phyloP scores from a whole-genome alignment of 1,139 yeast genomes.

The Insectozyma bohioensis region DNA sequence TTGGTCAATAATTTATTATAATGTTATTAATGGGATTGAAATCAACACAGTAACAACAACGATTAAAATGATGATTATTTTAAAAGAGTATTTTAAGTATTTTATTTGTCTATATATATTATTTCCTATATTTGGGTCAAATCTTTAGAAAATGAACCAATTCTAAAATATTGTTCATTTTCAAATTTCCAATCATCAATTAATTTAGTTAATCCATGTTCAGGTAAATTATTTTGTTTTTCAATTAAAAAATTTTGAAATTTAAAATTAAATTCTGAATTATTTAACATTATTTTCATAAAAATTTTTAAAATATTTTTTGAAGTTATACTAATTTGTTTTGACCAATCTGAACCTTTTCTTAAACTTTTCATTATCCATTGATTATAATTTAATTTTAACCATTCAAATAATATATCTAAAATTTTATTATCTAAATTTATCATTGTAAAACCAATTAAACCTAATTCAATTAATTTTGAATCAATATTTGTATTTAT shows the following conservation, averaged over 20 bases:
- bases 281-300: slow-evolving; percentile 41
- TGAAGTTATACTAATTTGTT: slow-evolving; percentile 39
- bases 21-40: too few relatives aligned
- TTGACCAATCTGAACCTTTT: slow-evolving; percentile 44
- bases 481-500: slow-evolving; percentile 55
- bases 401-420: slow-evolving; percentile 54
- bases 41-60: too few relatives aligned
- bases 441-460: slow-evolving; percentile 43
- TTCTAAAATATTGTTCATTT: slow-evolving; percentile 19
- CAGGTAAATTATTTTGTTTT: slow-evolving; percentile 31
- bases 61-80: too few relatives aligned
- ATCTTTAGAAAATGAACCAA: slow-evolving; percentile 9
- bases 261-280: slow-evolving; percentile 17
- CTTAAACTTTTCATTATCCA: slow-evolving; percentile 49
- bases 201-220: slow-evolving; percentile 32
- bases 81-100: too few relatives aligned
- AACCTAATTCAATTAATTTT: slow-evolving; percentile 51
- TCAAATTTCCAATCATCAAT: slow-evolving; percentile 20
- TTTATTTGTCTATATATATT: too few relatives aligned
- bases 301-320: slow-evolving; percentile 42
- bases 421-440: slow-evolving; percentile 16
- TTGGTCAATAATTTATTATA: too few relatives aligned
- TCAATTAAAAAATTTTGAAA: slow-evolving; percentile 27
- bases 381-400: slow-evolving; percentile 45
- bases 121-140: too few relatives aligned